These are phyloP conservation scores for Tubosaeta brunneosetosa DNA, from an alignment of 768 basidiomycete species.

Conservation along the genomic window DNA sequence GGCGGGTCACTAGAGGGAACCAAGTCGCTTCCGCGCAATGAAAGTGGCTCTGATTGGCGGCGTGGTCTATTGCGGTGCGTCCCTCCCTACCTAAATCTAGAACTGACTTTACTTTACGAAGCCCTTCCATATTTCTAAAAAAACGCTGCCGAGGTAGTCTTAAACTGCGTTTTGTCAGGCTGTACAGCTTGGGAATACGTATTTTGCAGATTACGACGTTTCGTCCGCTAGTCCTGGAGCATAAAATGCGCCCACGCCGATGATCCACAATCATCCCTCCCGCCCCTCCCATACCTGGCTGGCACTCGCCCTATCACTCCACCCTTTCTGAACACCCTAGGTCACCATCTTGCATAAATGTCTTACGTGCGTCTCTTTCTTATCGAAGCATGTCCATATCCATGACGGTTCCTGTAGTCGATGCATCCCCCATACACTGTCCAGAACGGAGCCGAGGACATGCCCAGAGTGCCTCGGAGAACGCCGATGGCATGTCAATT, in stretches of 20 bases:
- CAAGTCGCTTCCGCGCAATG: constrained; percentile 14
- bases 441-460: constrained; percentile 17
- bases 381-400: background rate
- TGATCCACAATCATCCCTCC: constrained; percentile 3
- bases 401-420: constrained; percentile 2
- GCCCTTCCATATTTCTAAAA: constrained; percentile 22
- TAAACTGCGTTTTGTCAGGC: constrained; percentile 22
- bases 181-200: constrained; percentile 34
- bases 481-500: constrained; percentile 73
- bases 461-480: constrained; percentile 35
- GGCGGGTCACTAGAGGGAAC: constrained; percentile 10
- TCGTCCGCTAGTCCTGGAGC: constrained; percentile 17
- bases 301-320: background rate
- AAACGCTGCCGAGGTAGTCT: constrained; percentile 25
- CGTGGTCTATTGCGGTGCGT: background rate
- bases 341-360: constrained; percentile 15
- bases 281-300: constrained; percentile 7
- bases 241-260: constrained; percentile 28
- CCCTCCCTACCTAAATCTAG: constrained; percentile 26
- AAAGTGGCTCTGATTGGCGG: constrained; percentile 18
- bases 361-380: constrained; percentile 17
- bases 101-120: constrained; percentile 24
- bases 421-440: constrained; percentile 13
- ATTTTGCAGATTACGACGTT: constrained; percentile 29
- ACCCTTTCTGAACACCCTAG: constrained; percentile 1